Percentiles rank a stretch among this genome's conserved stretches.
These are phyloP conservation scores for Kodamaea leandrae DNA, from an alignment of 805 yeast species.

Conservation along the genomic window DNA sequence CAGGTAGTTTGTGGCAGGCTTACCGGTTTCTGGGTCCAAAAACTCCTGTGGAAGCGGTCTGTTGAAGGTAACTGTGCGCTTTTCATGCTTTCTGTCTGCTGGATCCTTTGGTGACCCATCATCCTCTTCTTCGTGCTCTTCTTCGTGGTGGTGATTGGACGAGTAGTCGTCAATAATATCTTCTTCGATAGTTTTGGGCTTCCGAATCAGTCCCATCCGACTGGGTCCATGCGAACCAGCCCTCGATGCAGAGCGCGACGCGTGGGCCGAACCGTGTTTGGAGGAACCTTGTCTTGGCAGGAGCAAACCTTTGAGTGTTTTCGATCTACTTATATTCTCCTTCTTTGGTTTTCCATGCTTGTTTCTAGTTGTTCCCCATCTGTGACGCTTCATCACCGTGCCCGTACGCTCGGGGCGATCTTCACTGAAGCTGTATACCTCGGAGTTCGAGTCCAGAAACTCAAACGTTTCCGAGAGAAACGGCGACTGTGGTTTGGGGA, in stretches of 20 bases:
- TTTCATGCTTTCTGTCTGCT: conserved; percentile 28
- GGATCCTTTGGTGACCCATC: conserved; percentile 28
- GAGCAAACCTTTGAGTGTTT: conserved; percentile 51
- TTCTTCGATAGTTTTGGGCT: conserved; percentile 23
- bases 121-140: conserved; percentile 14
- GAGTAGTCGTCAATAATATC: conserved; percentile 23
- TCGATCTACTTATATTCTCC: conserved; percentile 51
- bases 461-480: conserved; percentile 21
- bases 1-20: conserved; percentile 61
- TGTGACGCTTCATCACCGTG: conserved; percentile 66
- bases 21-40: conserved; percentile 55
- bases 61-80: conserved; percentile 58
- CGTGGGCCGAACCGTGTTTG: too few relatives aligned
- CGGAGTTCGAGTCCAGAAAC: conserved; percentile 8
- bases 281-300: conserved; percentile 7
- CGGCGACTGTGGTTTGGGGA: conserved; percentile 23
- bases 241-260: neutral
- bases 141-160: conserved; percentile 12
- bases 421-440: conserved; percentile 18
- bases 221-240: conserved; percentile 7
- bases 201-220: conserved; percentile 18
- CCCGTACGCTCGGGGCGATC: conserved; percentile 24
- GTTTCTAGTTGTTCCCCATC: conserved; percentile 91
- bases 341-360: conserved; percentile 61
- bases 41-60: conserved; percentile 55